phyloP scores from a whole-genome alignment of 2,329 filamentous ascomycete genomes.

The Hypomyces rosellus region DNA sequence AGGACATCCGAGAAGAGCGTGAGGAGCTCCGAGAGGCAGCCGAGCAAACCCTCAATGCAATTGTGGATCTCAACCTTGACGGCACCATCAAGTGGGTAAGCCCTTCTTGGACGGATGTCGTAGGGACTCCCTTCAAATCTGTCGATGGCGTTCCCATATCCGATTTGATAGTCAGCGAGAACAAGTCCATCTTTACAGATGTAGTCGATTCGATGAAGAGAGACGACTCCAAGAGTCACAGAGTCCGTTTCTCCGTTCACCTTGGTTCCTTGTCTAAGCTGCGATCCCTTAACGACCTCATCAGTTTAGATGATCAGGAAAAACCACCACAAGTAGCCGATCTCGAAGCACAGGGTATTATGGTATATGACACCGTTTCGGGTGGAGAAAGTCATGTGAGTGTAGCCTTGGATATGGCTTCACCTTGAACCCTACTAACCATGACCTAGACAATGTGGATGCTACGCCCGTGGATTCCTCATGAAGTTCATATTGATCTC shows the following conservation, averaged over 20 bases:
- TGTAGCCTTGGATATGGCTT: conserved; percentile 16
- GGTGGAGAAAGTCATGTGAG: conserved; percentile 86
- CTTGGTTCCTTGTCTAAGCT: conserved; percentile 65
- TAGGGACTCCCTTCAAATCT: conserved; percentile 68
- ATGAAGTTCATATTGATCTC: conserved; percentile 93
- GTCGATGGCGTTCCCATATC: conserved; percentile 73
- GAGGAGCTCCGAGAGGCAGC: conserved; percentile 92
- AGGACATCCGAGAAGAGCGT: conserved; percentile 87
- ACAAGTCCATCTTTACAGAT: conserved; percentile 73
- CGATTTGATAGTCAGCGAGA: conserved; percentile 70
- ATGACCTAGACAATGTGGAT: conserved; percentile 93
- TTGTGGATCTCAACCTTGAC: conserved; percentile 87
- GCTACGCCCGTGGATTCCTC: conserved; percentile 85
- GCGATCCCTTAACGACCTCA: conserved; percentile 37
- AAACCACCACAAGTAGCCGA: conserved; percentile 50
- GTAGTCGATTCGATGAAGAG: conserved; percentile 83
- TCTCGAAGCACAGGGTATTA: conserved; percentile 94
- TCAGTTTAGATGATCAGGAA: conserved; percentile 32
- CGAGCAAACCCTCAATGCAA: conserved; percentile 93
- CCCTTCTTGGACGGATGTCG: conserved; percentile 89
- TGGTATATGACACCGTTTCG: conserved; percentile 87
- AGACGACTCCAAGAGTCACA: conserved; percentile 88
- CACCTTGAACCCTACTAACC: conserved; percentile 1
- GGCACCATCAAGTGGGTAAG: conserved; percentile 93
- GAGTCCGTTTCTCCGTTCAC: conserved; percentile 71